Percentiles rank a stretch among this genome's conserved stretches.
phyloP scores from a whole-genome alignment of 2,329 filamentous ascomycete species.

The Didymellaceae sp. region DNA sequence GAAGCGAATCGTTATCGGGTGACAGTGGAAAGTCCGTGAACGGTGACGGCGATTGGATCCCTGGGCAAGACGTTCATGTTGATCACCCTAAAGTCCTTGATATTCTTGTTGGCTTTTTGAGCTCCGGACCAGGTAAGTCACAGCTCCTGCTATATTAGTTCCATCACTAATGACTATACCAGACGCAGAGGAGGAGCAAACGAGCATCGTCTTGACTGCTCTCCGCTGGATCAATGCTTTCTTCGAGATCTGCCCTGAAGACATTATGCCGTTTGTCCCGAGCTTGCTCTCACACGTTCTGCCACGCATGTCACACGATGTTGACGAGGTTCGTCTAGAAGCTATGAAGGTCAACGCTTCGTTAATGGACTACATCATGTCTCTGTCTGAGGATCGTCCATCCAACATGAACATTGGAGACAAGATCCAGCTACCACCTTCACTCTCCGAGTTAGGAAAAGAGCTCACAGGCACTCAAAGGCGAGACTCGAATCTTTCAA shows the following conservation, averaged over 20 bases:
- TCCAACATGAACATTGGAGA: conserved; percentile 44
- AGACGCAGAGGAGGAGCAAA: conserved; percentile 67
- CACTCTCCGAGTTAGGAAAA: conserved; percentile 48
- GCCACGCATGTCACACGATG: conserved; percentile 89
- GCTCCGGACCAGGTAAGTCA: conserved; percentile 74
- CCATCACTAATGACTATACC: conserved; percentile 28
- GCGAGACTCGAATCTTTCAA: conserved; percentile 48
- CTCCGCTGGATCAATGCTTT: conserved; percentile 96
- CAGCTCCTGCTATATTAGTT: background rate
- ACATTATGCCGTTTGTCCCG: conserved; percentile 93
- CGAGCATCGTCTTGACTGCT: conserved; percentile 85
- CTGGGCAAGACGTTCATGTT: conserved; percentile 94
- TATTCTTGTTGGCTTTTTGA: conserved; percentile 87
- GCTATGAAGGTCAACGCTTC: conserved; percentile 89
- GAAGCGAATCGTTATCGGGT: conserved; percentile 40
- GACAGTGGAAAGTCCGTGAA: conserved; percentile 50
- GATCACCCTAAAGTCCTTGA: conserved; percentile 91
- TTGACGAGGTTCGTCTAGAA: conserved; percentile 86
- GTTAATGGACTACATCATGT: conserved; percentile 92
- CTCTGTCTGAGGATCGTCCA: conserved; percentile 69
- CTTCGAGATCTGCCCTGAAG: conserved; percentile 95
- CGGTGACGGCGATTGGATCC: conserved; percentile 93
- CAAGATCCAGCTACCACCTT: conserved; percentile 52
- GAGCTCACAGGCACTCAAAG: conserved; percentile 51
- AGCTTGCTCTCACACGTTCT: conserved; percentile 89